phyloP scores from a whole-genome alignment of 495 filamentous ascomycete species.

The Penicillium nucicola region DNA sequence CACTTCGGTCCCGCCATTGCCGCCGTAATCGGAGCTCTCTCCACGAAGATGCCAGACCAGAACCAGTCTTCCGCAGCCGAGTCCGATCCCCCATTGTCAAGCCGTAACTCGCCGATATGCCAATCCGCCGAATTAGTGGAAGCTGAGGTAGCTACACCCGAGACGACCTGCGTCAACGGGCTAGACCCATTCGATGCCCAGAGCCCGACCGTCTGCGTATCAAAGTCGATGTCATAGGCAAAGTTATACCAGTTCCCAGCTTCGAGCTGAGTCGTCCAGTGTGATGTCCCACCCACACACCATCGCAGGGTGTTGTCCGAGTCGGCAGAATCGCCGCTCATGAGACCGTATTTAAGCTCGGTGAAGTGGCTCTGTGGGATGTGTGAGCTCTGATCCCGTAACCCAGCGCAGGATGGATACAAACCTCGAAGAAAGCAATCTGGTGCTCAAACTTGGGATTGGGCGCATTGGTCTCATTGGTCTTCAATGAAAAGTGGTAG shows the following conservation, averaged over 20 bases:
- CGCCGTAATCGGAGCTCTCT: constrained; percentile 60
- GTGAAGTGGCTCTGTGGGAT: constrained; percentile 63
- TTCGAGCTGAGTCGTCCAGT: constrained; percentile 51
- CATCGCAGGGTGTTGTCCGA: constrained; percentile 51
- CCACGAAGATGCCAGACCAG: constrained; percentile 70
- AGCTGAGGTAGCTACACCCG: constrained; percentile 54
- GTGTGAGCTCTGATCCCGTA: not conserved
- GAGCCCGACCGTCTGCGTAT: constrained; percentile 56
- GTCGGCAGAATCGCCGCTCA: constrained; percentile 34
- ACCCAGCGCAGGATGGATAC: not conserved
- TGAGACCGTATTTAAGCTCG: constrained; percentile 65
- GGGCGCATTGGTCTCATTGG: constrained; percentile 55
- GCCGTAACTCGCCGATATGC: constrained; percentile 69
- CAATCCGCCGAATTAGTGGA: constrained; percentile 70
- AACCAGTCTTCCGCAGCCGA: constrained; percentile 60
- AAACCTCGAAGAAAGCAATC: constrained; percentile 63
- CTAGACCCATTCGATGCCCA: constrained; percentile 64
- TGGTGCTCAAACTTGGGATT: constrained; percentile 64
- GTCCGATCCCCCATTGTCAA: constrained; percentile 56
- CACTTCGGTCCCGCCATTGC: constrained; percentile 46
- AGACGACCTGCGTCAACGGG: constrained; percentile 53
- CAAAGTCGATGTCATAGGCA: constrained; percentile 64
- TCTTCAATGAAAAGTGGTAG: constrained; percentile 70
- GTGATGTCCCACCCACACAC: constrained; percentile 48
- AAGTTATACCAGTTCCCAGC: constrained; percentile 70